Conservation (phyloP, 164 flowering plant species). For the Hamamelis virginiana region DNA sequence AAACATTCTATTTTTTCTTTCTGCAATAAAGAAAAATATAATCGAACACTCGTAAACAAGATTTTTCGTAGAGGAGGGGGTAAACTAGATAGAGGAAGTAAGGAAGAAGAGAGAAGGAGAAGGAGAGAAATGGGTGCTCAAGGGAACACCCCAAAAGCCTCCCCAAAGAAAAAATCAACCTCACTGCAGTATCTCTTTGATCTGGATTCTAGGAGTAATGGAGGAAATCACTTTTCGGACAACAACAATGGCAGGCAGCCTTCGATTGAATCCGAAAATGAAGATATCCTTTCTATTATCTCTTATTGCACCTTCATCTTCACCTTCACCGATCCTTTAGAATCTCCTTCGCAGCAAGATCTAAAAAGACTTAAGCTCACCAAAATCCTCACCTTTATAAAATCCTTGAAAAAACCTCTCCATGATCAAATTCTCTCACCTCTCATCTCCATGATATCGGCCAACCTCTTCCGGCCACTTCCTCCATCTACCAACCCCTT, state of each 20-base stretch:
- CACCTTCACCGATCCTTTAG: slow-evolving; percentile 48
- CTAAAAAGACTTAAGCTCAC: slow-evolving; percentile 47
- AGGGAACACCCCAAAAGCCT: slow-evolving; percentile 28
- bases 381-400: slow-evolving; percentile 41
- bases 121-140: slow-evolving; percentile 35
- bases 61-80: not conserved
- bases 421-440: slow-evolving; percentile 13
- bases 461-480: slow-evolving; percentile 38
- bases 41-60: not conserved
- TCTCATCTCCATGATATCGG: slow-evolving; percentile 31
- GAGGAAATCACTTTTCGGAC: not conserved
- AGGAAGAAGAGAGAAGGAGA: not conserved
- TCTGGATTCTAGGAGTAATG: slow-evolving; percentile 33
- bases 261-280: slow-evolving; percentile 31
- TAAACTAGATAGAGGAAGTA: slow-evolving; percentile 5
- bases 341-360: slow-evolving; percentile 53
- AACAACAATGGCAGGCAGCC: slow-evolving; percentile 10
- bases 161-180: slow-evolving; percentile 35
- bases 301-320: slow-evolving; percentile 39
- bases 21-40: not conserved
- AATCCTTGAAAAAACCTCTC: slow-evolving; percentile 25
- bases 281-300: slow-evolving; percentile 48
- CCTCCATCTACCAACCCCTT: slow-evolving; percentile 25
- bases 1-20: slow-evolving; percentile 6
- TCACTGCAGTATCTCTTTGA: slow-evolving; percentile 55